Evolutionary conservation across 2,329 filamentous ascomycete genomes (phyloP), one percentile per base, ranked within the genome.

Genomic region (Stachybotrys elegans): DNA sequence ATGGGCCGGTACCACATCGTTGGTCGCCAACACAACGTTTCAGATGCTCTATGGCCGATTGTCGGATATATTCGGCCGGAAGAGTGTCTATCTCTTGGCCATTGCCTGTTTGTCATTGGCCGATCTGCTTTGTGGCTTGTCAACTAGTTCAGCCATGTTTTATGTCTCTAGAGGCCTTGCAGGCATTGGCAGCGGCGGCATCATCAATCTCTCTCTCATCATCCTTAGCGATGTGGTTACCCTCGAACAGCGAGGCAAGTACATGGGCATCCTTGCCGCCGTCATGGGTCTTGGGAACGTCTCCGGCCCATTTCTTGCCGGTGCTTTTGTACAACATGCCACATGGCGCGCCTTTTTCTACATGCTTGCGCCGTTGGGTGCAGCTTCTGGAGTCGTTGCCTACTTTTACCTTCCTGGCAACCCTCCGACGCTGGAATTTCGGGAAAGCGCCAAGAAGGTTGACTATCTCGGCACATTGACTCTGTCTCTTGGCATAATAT

Each of bases 11-110:
- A 77, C 73, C 0, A 70, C 73, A 8, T 69, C 70, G 4, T 58
- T 80, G 36, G 72, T 80, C 37, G 75, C 75, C 22, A 78, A 76
- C 46, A 83, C 81, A 0, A 74, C 77, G 25, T 84, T 84, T 50
- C 80, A 81, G 50, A 78, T 83, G 47, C 68, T 85, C 0, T 84
- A 84, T 55, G 80, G 81, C 17, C 71, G 79, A 3, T 53, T 83
- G 4, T 81, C 78, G 1, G 79, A 83, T 57, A 75, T 83, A 1
- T 72, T 82, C 41, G 78, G 79, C 17, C 71, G 80, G 16, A 83
- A 83, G 56, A 67, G 71, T 7, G 68, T 84, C 6, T 76, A 78
- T 42, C 55, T 84, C 3, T 68, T 66, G 2, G 75, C 76, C 2
- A 59, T 82, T 7, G 65, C 65, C 0, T 58, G 81, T 12, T 62